These are phyloP conservation scores for Fusarium buharicum DNA, from an alignment of 2,329 filamentous ascomycete genomes.

Conservation along the genomic window DNA sequence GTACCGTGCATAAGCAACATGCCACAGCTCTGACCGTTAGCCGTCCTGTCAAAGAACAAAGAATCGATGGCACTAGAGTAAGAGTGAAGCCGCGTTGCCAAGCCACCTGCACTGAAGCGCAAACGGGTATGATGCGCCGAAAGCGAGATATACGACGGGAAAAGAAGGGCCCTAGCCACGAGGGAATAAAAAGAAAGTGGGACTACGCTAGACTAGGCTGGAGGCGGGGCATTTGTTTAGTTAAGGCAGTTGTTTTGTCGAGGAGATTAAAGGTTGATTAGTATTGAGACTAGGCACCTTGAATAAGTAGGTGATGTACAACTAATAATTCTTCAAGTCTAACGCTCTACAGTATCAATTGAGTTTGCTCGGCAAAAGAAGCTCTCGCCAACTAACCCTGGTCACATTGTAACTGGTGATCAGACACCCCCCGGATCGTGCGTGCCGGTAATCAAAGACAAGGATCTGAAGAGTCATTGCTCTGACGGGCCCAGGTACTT, in stretches of 20 bases:
- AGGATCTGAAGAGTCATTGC: conserved; percentile 27
- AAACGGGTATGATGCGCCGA: conserved; percentile 29
- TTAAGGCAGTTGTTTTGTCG: conserved; percentile 9
- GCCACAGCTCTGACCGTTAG: not conserved
- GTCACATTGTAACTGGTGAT: conserved; percentile 12
- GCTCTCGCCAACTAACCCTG: conserved; percentile 12
- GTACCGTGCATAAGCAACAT: conserved; percentile 22
- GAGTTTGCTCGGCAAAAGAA: conserved; percentile 1
- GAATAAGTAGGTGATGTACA: not conserved
- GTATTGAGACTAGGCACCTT: not conserved
- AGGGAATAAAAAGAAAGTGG: conserved; percentile 22
- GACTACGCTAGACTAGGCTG: conserved; percentile 14
- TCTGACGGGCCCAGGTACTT: conserved; percentile 10
- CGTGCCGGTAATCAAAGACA: conserved; percentile 31
- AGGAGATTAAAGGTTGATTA: not conserved
- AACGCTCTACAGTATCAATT: not conserved
- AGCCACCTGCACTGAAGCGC: conserved; percentile 32
- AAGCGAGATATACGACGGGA: conserved; percentile 44
- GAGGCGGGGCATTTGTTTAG: conserved; percentile 4
- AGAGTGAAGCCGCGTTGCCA: conserved; percentile 21
- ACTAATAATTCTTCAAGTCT: not conserved
- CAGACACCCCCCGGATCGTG: conserved; percentile 27
- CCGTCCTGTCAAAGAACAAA: conserved; percentile 2
- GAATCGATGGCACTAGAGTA: conserved; percentile 1
- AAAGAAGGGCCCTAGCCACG: conserved; percentile 15